Percentiles rank a stretch among this genome's conserved stretches.
These are phyloP conservation scores for Salix koriyanagi DNA, from an alignment of 345 rosid genomes.

Conservation along the genomic window DNA sequence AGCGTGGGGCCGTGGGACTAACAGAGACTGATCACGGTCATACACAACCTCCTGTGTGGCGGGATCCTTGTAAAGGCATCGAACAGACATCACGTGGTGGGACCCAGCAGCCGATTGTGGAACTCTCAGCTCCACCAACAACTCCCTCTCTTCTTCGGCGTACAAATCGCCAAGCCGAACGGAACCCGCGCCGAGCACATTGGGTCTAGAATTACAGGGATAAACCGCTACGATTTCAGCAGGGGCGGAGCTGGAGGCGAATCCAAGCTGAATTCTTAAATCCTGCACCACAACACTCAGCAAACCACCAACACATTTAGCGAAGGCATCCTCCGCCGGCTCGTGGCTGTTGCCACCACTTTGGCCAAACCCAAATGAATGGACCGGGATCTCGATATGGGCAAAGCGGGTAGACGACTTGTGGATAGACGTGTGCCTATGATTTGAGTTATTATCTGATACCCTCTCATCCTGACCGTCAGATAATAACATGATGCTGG, in stretches of 20 bases:
- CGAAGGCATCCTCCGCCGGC: conserved; percentile 56
- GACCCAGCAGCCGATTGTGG: conserved; percentile 17
- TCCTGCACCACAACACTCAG: conserved; percentile 31
- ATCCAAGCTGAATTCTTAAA: conserved; percentile 25
- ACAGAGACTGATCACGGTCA: conserved; percentile 25
- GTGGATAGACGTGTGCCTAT: conserved; percentile 8
- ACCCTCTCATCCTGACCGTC: conserved; percentile 52
- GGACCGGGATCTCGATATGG: conserved; percentile 30
- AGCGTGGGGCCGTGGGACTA: conserved; percentile 27
- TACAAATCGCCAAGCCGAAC: conserved; percentile 25
- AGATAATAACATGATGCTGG: conserved; percentile 56
- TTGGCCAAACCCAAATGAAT: conserved; percentile 25
- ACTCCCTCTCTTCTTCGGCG: conserved; percentile 31
- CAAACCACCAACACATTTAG: conserved; percentile 42
- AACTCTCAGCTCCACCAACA: conserved; percentile 25
- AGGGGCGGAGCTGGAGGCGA: conserved; percentile 26
- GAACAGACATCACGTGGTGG: conserved; percentile 34
- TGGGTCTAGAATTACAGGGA: conserved; percentile 14
- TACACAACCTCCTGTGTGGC: conserved; percentile 28
- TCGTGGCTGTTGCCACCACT: conserved; percentile 25
- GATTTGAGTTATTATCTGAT: conserved; percentile 22
- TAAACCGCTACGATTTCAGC: conserved; percentile 27
- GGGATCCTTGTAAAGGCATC: conserved; percentile 29
- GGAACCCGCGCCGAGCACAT: conserved; percentile 17
- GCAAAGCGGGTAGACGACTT: conserved; percentile 24